Conservation (phyloP, 148 eudicot genomes). For the Dysphania ambrosioides region DNA sequence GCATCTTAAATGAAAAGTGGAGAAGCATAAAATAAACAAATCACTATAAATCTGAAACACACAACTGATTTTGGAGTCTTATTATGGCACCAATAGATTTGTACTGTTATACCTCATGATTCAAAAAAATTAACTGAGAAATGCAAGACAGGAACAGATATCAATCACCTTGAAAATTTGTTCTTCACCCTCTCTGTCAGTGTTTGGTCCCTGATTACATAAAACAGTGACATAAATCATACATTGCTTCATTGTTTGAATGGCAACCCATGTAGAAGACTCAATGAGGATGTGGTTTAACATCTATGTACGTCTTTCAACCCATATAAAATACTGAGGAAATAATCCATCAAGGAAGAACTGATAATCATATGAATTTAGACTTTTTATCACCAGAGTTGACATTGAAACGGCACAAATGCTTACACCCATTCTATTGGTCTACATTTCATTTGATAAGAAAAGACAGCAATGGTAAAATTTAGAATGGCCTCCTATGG, state of each 20-base stretch:
- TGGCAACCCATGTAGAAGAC: background rate
- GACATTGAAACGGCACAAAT: background rate
- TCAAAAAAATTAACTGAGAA: background rate
- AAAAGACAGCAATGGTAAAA: background rate
- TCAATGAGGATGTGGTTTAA: too few species aligned
- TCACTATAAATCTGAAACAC: background rate
- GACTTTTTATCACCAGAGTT: background rate
- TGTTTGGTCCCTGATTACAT: conserved; percentile 15
- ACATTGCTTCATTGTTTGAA: background rate
- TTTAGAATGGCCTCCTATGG: background rate
- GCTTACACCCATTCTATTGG: background rate
- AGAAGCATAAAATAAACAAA: conserved; percentile 1
- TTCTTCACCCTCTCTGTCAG: conserved; percentile 8
- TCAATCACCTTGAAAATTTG: conserved; percentile 18
- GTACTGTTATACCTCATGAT: background rate
- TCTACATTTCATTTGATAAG: background rate
- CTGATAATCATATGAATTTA: background rate
- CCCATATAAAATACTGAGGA: too few species aligned
- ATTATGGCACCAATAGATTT: background rate
- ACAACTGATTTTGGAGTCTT: background rate
- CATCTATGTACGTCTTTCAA: background rate
- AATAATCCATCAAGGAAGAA: background rate
- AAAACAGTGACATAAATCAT: background rate
- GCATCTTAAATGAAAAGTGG: background rate
- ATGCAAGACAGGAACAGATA: background rate